Evolutionary conservation across 306 rosid species (phyloP).

Genomic region (Inga leiocalycina): DNA sequence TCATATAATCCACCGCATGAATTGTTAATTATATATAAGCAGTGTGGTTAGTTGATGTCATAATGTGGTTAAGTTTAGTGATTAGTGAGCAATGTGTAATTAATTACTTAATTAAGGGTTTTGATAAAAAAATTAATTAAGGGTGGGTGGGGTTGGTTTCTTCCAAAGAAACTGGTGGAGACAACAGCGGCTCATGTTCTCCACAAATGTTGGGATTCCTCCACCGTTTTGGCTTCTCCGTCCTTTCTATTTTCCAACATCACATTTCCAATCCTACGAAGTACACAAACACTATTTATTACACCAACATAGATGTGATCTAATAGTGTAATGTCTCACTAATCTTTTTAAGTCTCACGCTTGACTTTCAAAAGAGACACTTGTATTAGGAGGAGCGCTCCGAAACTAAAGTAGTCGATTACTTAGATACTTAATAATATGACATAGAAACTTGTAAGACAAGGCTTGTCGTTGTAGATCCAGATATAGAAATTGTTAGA

Average conservation of each 20-base stretch:
- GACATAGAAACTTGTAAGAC: too few species aligned
- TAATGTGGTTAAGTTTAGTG: neutral
- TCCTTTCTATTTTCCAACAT: conserved; percentile 13
- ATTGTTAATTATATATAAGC: neutral
- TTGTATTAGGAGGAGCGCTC: too few species aligned
- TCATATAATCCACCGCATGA: neutral
- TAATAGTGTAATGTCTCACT: too few species aligned
- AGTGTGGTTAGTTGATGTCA: conserved; percentile 39
- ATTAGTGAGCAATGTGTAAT: neutral
- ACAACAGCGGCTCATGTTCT: conserved; percentile 49
- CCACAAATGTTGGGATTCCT: conserved; percentile 43
- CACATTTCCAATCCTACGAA: neutral
- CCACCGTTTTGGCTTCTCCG: conserved; percentile 38
- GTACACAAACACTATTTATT: too few species aligned
- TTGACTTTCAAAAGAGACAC: too few species aligned
- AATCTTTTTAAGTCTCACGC: too few species aligned
- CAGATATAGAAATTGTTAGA: too few species aligned
- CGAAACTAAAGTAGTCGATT: too few species aligned
- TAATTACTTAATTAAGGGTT: neutral
- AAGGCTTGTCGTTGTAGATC: too few species aligned
- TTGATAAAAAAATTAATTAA: too few species aligned
- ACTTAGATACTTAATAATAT: too few species aligned
- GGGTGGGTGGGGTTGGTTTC: conserved; percentile 1
- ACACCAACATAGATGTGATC: rapidly evolving
- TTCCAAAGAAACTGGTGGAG: conserved; percentile 56